Conservation (phyloP, 148 eudicot species). For the Nyssa sinensis region DNA sequence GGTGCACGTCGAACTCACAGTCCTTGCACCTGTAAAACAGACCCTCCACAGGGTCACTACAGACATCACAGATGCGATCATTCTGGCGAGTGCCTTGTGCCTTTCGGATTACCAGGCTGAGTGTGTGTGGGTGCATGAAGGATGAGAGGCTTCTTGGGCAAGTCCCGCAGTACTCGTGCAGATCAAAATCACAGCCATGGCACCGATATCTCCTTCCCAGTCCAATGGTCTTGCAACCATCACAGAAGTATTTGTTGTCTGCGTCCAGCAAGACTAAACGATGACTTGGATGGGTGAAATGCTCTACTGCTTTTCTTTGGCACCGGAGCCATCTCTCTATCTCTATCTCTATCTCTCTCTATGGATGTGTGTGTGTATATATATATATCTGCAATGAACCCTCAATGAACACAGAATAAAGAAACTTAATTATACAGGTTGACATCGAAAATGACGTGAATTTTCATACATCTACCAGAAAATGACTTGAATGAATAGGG, state of each 20-base stretch:
- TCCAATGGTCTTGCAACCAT: conserved; percentile 23
- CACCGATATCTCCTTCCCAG: conserved; percentile 11
- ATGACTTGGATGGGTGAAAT: conserved; percentile 20
- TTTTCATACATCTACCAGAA: too few species aligned
- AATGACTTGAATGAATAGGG: too few species aligned
- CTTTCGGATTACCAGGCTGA: conserved; percentile 10
- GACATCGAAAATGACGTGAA: too few species aligned
- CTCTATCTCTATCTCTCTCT: background rate
- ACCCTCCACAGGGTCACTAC: background rate
- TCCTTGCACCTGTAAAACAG: conserved; percentile 5
- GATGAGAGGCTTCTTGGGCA: conserved; percentile 12
- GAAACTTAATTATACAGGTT: too few species aligned
- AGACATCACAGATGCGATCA: background rate
- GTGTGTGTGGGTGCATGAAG: conserved; percentile 2
- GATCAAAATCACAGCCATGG: conserved; percentile 13
- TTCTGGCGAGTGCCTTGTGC: background rate
- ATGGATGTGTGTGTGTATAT: too few species aligned
- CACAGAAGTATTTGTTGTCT: conserved; percentile 3
- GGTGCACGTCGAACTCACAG: conserved; percentile 15
- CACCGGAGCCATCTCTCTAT: background rate
- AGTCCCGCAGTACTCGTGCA: conserved; percentile 20
- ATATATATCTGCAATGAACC: too few species aligned
- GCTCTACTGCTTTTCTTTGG: conserved; percentile 12
- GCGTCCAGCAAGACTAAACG: background rate
- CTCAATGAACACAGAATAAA: too few species aligned